A percentile compares a stretch with the other conserved stretches of the same genome.
phyloP scores from a whole-genome alignment of 768 basidiomycete species.

The Kwoniella dejecticola region DNA sequence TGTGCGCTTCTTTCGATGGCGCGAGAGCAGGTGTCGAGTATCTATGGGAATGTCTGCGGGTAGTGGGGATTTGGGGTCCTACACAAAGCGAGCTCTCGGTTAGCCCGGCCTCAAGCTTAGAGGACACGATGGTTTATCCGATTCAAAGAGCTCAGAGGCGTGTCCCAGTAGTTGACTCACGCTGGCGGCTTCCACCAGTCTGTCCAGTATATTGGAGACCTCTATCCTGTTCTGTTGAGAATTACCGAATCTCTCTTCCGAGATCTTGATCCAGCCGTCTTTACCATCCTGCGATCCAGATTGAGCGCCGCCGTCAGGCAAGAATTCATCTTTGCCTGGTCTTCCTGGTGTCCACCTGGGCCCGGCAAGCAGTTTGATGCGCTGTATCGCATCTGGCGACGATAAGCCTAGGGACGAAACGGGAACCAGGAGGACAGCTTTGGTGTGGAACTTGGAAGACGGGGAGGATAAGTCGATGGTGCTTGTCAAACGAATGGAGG shows the following conservation, averaged over 20 bases:
- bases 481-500: slow-evolving; percentile 61
- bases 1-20: slow-evolving; percentile 68
- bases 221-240: slow-evolving; percentile 89
- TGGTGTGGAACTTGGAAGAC: slow-evolving; percentile 70
- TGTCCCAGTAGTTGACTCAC: slow-evolving; percentile 60
- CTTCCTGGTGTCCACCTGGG: slow-evolving; percentile 73
- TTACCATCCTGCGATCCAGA: slow-evolving; percentile 39
- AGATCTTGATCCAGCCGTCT: slow-evolving; percentile 85
- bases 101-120: not conserved
- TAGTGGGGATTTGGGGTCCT: slow-evolving; percentile 42
- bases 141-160: too few relatives aligned
- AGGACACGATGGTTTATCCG: too few relatives aligned
- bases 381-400: slow-evolving; percentile 69
- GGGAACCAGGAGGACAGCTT: slow-evolving; percentile 73
- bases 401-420: slow-evolving; percentile 72
- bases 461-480: slow-evolving; percentile 70
- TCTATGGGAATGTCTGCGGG: slow-evolving; percentile 70
- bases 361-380: slow-evolving; percentile 85
- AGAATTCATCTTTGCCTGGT: slow-evolving; percentile 29
- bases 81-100: slow-evolving; percentile 1
- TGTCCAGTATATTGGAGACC: slow-evolving; percentile 82
- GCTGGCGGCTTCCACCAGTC: slow-evolving; percentile 77
- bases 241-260: slow-evolving; percentile 81
- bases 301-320: not conserved
- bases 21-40: slow-evolving; percentile 73